Percentiles rank a stretch among this genome's conserved stretches.
These are phyloP conservation scores for Cercis canadensis DNA, from an alignment of 306 rosid species.

Conservation along the genomic window DNA sequence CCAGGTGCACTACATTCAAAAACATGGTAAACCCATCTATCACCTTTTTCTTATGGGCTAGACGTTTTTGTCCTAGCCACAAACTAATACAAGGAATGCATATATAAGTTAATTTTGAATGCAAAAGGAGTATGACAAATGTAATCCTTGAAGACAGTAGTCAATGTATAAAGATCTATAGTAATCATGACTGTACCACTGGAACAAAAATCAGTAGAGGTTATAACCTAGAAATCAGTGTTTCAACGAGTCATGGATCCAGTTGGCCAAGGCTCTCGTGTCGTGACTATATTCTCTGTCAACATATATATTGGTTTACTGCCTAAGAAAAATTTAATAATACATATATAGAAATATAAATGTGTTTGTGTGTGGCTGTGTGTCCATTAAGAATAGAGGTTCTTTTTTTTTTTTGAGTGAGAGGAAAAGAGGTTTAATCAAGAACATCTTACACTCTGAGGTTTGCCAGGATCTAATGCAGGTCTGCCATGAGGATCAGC, in stretches of 20 bases:
- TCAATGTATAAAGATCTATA: neutral
- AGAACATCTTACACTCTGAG: constrained; percentile 74
- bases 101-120: constrained; percentile 23
- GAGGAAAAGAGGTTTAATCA: constrained; percentile 3
- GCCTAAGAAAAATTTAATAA: neutral
- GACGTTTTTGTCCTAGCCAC: no score
- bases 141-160: neutral
- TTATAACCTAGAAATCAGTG: constrained; percentile 17
- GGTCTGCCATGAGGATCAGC: constrained; percentile 63
- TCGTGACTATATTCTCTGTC: constrained; percentile 29
- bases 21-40: no score
- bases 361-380: neutral
- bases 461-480: constrained; percentile 68
- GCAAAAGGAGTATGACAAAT: neutral
- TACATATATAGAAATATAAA: neutral
- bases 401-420: neutral
- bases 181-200: constrained; percentile 3
- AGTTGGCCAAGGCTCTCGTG: constrained; percentile 27
- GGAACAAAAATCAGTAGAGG: constrained; percentile 32
- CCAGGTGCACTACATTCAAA: neutral
- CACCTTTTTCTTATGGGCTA: no score
- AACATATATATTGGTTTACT: constrained; percentile 10
- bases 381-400: no score
- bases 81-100: constrained; percentile 3
- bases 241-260: constrained; percentile 32